phyloP scores from a whole-genome alignment of 805 yeast genomes.

The Sugiyamaella marilandica region DNA sequence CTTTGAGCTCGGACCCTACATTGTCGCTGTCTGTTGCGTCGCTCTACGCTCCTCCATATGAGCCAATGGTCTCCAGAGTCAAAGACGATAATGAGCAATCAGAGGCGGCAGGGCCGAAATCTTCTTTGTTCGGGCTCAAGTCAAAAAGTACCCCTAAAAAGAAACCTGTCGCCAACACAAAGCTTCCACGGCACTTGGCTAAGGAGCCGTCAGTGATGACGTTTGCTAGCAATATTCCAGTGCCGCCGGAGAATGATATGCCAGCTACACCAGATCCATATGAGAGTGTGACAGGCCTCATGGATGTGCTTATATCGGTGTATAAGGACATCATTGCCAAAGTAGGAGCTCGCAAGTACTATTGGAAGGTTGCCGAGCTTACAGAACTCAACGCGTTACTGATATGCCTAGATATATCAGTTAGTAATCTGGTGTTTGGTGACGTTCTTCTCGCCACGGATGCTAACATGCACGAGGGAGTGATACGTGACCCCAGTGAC shows the following conservation, averaged over 20 bases:
- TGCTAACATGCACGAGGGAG: background rate
- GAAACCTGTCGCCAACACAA: background rate
- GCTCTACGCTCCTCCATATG: background rate
- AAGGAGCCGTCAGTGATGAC: background rate
- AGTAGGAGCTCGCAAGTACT: background rate
- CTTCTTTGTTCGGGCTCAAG: background rate
- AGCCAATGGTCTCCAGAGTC: background rate
- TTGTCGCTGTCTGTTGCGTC: background rate
- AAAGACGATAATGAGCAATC: background rate
- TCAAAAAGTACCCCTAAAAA: background rate
- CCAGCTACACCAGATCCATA: background rate
- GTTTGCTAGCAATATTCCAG: background rate
- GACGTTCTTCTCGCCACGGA: background rate
- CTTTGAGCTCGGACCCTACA: background rate
- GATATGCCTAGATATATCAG: background rate
- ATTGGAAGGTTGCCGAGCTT: background rate
- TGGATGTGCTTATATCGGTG: background rate
- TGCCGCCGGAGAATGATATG: background rate
- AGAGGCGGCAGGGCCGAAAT: background rate
- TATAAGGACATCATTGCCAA: background rate
- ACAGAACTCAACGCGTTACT: background rate
- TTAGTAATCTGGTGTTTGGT: background rate
- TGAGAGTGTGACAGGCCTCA: background rate
- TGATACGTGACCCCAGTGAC: background rate
- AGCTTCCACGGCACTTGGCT: conserved; percentile 1